Conservation (phyloP, 2,329 filamentous ascomycete genomes). For the Bisporella sp. region DNA sequence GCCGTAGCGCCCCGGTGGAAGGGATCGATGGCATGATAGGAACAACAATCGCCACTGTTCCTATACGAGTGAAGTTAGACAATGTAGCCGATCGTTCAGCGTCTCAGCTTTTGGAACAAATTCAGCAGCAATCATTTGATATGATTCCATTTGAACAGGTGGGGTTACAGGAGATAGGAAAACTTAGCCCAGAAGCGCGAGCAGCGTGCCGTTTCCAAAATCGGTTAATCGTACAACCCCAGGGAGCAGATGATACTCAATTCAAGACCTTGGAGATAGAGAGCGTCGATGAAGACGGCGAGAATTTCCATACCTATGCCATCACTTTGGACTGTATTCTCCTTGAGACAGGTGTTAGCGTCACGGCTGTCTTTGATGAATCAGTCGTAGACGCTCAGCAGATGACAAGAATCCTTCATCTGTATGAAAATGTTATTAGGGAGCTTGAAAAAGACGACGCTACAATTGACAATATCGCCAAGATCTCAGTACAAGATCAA, state of each 20-base stretch:
- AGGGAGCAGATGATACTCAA: too few species aligned
- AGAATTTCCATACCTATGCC: too few species aligned
- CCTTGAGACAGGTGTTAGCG: background rate
- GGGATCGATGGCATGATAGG: background rate
- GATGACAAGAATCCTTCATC: background rate
- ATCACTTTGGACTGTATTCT: background rate
- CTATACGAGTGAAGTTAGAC: constrained; percentile 16
- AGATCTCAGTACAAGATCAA: background rate
- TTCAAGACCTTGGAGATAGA: too few species aligned
- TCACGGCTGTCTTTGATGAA: background rate
- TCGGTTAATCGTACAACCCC: too few species aligned
- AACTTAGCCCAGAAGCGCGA: too few species aligned
- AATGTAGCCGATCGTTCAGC: constrained; percentile 21
- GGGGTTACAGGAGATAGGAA: too few species aligned
- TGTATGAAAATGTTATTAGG: too few species aligned
- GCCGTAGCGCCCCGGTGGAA: background rate
- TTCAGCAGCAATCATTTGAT: constrained; percentile 17
- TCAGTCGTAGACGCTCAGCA: background rate
- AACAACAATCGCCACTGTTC: constrained; percentile 25
- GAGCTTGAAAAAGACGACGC: background rate
- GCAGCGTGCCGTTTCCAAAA: too few species aligned
- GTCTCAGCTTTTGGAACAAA: constrained; percentile 36
- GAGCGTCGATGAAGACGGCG: too few species aligned
- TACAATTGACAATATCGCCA: background rate
- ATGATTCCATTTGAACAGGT: background rate